These are phyloP conservation scores for Eucalyptus tenuipes DNA, from an alignment of 345 rosid species.

Conservation along the genomic window DNA sequence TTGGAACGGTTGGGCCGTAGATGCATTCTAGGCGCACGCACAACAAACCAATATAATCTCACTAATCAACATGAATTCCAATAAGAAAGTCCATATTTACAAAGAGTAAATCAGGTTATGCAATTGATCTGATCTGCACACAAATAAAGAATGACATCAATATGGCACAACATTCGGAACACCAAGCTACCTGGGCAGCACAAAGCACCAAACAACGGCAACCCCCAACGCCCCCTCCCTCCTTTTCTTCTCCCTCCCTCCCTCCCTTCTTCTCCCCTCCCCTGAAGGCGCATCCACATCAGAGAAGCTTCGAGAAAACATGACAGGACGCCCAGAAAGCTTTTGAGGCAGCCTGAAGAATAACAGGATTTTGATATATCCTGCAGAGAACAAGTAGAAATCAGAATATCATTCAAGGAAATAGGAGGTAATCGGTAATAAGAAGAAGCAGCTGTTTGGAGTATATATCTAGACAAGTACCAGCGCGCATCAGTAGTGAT, in stretches of 20 bases:
- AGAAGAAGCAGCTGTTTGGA: not conserved
- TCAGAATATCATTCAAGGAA: not conserved
- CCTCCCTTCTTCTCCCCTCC: no score
- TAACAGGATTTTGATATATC: conserved; percentile 84
- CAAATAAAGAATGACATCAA: not conserved
- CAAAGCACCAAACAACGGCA: not conserved
- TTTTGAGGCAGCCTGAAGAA: conserved; percentile 62
- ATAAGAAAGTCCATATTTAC: not conserved
- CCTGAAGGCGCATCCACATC: not conserved
- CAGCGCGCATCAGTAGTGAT: not conserved
- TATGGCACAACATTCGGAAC: not conserved
- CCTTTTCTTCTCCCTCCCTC: no score
- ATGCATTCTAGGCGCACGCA: not conserved
- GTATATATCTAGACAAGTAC: not conserved
- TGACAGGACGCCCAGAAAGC: conserved; percentile 87
- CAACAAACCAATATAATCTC: not conserved
- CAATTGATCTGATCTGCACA: not conserved
- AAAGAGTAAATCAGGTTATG: not conserved
- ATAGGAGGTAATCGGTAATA: not conserved
- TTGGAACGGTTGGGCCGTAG: not conserved
- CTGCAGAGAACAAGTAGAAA: conserved; percentile 12
- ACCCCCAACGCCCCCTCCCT: not conserved
- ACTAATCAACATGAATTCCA: not conserved
- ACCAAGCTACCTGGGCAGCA: not conserved
- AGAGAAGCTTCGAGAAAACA: conserved; percentile 77